A percentile compares a stretch with the other conserved stretches of the same genome.
These are phyloP conservation scores for Thermomucor indicae-seudaticae DNA, from an alignment of 371 early-diverging fungal genomes.

Conservation along the genomic window DNA sequence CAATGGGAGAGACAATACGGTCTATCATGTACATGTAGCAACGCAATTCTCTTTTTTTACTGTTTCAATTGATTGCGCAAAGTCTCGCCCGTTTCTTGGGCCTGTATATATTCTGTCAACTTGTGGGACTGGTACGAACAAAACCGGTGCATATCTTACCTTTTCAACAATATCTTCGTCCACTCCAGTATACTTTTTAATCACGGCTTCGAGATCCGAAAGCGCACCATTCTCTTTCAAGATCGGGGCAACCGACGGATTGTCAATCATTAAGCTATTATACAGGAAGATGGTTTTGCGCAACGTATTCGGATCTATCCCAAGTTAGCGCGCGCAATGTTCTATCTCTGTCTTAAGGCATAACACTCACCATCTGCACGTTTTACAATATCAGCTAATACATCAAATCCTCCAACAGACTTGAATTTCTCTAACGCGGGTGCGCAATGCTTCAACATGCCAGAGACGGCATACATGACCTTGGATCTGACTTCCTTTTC, in stretches of 20 bases:
- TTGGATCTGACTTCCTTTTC: conserved; percentile 64
- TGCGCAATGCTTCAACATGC: conserved; percentile 68
- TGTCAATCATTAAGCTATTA: conserved; percentile 57
- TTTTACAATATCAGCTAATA: conserved; percentile 43
- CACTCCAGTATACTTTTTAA: conserved; percentile 42
- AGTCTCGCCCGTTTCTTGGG: too few relatives aligned
- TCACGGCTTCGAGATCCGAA: conserved; percentile 25
- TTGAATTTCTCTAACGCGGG: conserved; percentile 59
- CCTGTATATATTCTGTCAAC: too few relatives aligned
- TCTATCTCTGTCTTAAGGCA: too few relatives aligned
- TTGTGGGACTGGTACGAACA: too few relatives aligned
- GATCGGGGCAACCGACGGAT: conserved; percentile 16
- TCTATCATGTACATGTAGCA: too few relatives aligned
- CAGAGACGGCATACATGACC: conserved; percentile 76
- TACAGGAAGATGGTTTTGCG: conserved; percentile 65
- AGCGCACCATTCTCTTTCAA: conserved; percentile 34
- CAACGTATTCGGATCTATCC: conserved; percentile 36
- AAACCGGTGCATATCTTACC: too few relatives aligned
- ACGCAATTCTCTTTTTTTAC: too few relatives aligned
- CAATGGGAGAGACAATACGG: too few relatives aligned
- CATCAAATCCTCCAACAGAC: conserved; percentile 46
- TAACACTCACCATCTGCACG: conserved; percentile 32
- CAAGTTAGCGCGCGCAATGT: background rate
- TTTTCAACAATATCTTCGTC: conserved; percentile 74
- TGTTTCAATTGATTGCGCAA: too few relatives aligned